These are phyloP conservation scores for Sarocladiaceae sp. DNA, from an alignment of 2,329 filamentous ascomycete genomes.

Conservation along the genomic window DNA sequence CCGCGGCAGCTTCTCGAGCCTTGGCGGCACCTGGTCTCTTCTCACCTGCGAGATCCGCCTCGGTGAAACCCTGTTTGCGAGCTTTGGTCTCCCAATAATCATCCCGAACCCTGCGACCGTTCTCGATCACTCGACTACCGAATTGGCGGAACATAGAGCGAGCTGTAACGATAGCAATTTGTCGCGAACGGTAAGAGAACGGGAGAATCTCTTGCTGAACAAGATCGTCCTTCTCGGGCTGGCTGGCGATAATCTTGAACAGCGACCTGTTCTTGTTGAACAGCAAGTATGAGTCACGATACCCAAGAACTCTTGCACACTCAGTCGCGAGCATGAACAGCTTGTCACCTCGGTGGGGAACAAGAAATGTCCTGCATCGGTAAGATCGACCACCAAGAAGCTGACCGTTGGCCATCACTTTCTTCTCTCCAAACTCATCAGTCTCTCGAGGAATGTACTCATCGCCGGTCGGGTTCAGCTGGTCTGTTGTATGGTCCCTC, in stretches of 20 bases:
- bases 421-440: conserved; percentile 90
- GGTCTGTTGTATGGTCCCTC: conserved; percentile 94
- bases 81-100: conserved; percentile 99
- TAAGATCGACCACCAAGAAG: conserved; percentile 81
- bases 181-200: conserved; percentile 95
- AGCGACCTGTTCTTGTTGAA: conserved; percentile 98
- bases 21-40: conserved; percentile 92
- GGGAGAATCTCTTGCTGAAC: conserved; percentile 93
- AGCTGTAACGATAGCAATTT: conserved; percentile 97
- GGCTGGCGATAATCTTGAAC: conserved; percentile 95
- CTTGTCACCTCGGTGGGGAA: conserved; percentile 86
- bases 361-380: conserved; percentile 87
- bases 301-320: conserved; percentile 88
- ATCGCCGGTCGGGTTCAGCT: conserved; percentile 82
- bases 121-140: conserved; percentile 86
- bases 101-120: conserved; percentile 86
- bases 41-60: conserved; percentile 92
- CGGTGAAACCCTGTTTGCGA: conserved; percentile 94
- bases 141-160: conserved; percentile 99
- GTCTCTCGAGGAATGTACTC: conserved; percentile 93
- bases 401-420: conserved; percentile 80
- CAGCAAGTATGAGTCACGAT: conserved; percentile 93
- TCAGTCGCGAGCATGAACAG: conserved; percentile 99
- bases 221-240: conserved; percentile 93
- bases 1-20: conserved; percentile 77